Base-by-base conservation (phyloP, 1,139 yeast genomes). In the Petasospora rhodanensis region DNA sequence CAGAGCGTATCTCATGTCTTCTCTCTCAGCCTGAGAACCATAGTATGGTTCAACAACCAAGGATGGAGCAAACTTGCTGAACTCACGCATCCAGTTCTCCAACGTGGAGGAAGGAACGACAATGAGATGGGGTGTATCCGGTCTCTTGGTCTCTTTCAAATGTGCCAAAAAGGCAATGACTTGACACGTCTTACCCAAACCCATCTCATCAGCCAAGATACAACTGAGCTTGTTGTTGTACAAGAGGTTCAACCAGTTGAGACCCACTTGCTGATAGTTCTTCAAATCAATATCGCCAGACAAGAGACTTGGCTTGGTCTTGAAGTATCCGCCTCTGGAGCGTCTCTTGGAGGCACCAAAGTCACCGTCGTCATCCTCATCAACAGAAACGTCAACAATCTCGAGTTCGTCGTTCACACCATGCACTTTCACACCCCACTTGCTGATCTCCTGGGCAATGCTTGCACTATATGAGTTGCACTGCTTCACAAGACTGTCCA, bases 61-160 rank as follows among this genome's bases (percentile, higher is more conserved):
- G 16, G 63, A 61, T 0, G 98, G 98, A 44, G 95, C 82, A 57
- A 91, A 91, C 54, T 87, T 81, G 40, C 77, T 70, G 57, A 93
- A 86, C 57, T 91, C 99, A 57, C 99, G 74, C 43, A 93, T 66
- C 99, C 99, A 91, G 59, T 91, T 91, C 55, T 93, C 99, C 45
- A 91, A 67, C 0, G 98, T 91, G 0, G 98, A 91, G 0, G 97
- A 80, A 1, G 99, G 99, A 14, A 93, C 97, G 29, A 91, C 91
- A 22, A 91, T 77, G 37, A 79, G 59, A 62, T 83, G 94, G 1
- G 94, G 94, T 0, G 91, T 89, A 6, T 61, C 55, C 16, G 27
- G 31, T 2, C 51, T 58, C 6, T 73, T 73, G 26, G 60, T 66
- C 46, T 84, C 81, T 52, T 85, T 83, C 49, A 91, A 67, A 52